phyloP scores from a whole-genome alignment of 2,329 filamentous ascomycete species.

The Hypoxylon sp. region DNA sequence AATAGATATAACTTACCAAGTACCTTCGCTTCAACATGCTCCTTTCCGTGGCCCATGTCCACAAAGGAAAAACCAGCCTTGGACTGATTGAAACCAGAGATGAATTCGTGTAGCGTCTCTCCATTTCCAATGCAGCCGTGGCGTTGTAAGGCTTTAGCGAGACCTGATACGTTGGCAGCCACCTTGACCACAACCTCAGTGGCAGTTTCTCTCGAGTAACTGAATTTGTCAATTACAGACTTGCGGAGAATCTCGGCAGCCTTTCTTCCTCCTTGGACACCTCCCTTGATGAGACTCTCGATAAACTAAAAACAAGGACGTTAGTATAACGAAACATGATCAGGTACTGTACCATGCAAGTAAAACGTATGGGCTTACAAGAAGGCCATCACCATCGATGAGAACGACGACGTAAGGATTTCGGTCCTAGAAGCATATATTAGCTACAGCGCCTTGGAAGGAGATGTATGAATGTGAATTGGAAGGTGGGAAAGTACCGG shows the following conservation, averaged over 20 bases:
- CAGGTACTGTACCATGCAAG: too few species aligned
- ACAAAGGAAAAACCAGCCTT: constrained; percentile 70
- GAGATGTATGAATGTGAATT: constrained; percentile 15
- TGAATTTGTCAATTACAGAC: constrained; percentile 57
- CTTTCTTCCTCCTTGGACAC: constrained; percentile 62
- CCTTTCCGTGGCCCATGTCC: constrained; percentile 67
- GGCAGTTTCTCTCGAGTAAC: constrained; percentile 51
- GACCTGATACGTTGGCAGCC: constrained; percentile 61
- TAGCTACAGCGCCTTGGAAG: constrained; percentile 25
- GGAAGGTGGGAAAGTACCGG: constrained; percentile 46
- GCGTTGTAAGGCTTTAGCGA: constrained; percentile 59
- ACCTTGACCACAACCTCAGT: constrained; percentile 65
- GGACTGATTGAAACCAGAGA: constrained; percentile 66
- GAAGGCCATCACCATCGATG: constrained; percentile 69
- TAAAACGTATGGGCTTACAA: constrained; percentile 55
- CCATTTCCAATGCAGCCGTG: constrained; percentile 57
- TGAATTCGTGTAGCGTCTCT: constrained; percentile 63
- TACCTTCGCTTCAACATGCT: constrained; percentile 67
- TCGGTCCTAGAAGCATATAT: constrained; percentile 51
- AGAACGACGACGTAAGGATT: constrained; percentile 69
- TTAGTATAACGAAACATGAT: too few species aligned
- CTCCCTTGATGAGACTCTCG: constrained; percentile 61
- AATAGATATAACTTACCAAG: constrained; percentile 63
- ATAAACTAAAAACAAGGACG: constrained; percentile 61
- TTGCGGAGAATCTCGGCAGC: constrained; percentile 60